Evolutionary conservation across 345 rosid genomes (phyloP), one percentile per base, ranked within the genome.

Genomic region (Sisymbrium altissimum): DNA sequence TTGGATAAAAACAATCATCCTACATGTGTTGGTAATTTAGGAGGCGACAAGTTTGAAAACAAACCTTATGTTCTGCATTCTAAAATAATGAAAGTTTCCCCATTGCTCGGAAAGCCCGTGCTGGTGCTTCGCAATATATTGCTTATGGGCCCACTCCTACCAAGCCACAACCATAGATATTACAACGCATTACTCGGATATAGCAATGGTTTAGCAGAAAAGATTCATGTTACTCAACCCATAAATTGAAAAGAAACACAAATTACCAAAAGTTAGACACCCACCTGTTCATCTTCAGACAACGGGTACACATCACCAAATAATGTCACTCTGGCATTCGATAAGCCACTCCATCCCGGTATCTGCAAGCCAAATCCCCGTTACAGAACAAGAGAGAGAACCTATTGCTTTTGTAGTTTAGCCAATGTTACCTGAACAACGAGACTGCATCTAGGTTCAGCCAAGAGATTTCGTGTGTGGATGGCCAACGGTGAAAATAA

Each of bases 81-180:
- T 84, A 69, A 92, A 95, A 77, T 95, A 95, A 80, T 87, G 86
- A 84, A 90, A 92, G 80, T 95, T 95, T 50, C 96, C 98, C 96
- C 97, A 95, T 58, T 95, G 96, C 78, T 92, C 97, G 43, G 98
- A 84, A 71, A 80, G 91, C 56, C 94, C 92, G 62, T 92, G 99
- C 57, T 85, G 98, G 81, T 95, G 99, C 62, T 92, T 95, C 10
- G 89, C 90, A 4, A 84, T 78, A 55, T 89, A 95, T 72, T 87
- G 99, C 74, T 92, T 95, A 81, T 90, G 98, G 53, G 99, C 99
- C 99, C 94, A 92, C 71, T 88, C 98, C 99, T 95, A 75, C 58
- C 32, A 88, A 80, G 29, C 63, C 66, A 63, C 55, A 67, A 59
- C 30, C 60, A 66, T 7, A 58, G 12, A 66, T 46, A 40, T 71